Conservation (phyloP, 176 grass and related monocot genomes). For the Oryza glumipatula region DNA sequence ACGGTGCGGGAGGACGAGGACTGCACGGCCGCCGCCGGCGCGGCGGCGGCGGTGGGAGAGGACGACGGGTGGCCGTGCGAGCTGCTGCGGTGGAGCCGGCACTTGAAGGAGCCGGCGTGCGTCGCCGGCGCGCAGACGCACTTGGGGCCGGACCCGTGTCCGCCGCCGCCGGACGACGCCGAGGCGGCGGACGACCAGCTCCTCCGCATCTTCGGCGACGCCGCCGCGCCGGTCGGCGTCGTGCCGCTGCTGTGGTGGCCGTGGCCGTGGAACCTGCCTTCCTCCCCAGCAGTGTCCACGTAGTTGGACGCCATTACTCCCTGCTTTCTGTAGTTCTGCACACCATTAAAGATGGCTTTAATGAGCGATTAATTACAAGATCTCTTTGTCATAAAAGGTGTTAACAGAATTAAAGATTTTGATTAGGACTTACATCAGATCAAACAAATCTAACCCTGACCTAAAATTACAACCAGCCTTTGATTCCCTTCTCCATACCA, state of each 20-base stretch:
- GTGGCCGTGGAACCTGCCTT: slow-evolving; percentile 48
- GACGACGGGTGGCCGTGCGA: slow-evolving; percentile 42
- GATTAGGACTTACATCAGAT: not conserved
- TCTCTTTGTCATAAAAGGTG: not conserved
- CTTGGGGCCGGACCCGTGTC: slow-evolving; percentile 49
- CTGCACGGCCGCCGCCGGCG: slow-evolving; percentile 25
- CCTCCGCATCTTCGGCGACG: slow-evolving; percentile 53
- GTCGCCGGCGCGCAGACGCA: slow-evolving; percentile 95
- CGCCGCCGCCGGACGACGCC: slow-evolving; percentile 21
- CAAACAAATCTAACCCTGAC: not conserved
- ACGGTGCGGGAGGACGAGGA: slow-evolving; percentile 52
- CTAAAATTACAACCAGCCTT: not conserved
- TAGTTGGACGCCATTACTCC: slow-evolving; percentile 81
- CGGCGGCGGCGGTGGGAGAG: slow-evolving; percentile 15
- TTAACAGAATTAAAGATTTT: not conserved
- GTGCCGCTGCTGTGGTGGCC: slow-evolving; percentile 37
- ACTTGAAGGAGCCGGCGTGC: slow-evolving; percentile 86
- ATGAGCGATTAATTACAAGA: not conserved
- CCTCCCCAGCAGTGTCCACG: slow-evolving; percentile 44
- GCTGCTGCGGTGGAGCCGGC: slow-evolving; percentile 74
- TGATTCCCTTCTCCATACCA: not conserved
- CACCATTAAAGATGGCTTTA: not conserved
- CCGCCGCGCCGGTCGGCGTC: slow-evolving; percentile 46
- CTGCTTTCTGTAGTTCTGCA: not conserved
- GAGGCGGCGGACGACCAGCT: slow-evolving; percentile 52